phyloP scores from a whole-genome alignment of 495 filamentous ascomycete genomes.

The Penicillium tannophilum region DNA sequence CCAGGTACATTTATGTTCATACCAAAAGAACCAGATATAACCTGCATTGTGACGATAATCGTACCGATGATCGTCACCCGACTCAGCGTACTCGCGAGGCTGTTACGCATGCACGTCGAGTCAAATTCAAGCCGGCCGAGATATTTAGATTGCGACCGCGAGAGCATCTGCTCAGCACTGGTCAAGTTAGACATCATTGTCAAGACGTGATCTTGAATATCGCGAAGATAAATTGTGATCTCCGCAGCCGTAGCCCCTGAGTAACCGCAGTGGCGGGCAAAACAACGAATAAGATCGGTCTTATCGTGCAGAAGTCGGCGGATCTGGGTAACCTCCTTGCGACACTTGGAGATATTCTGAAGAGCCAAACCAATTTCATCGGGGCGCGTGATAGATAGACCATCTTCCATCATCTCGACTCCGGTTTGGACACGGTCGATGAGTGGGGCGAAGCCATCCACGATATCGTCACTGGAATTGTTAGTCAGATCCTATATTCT shows the following conservation, averaged over 20 bases:
- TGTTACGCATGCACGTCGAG: slow-evolving; percentile 72
- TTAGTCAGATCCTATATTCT: slow-evolving; percentile 14
- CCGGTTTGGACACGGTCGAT: slow-evolving; percentile 76
- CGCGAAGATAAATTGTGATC: slow-evolving; percentile 85
- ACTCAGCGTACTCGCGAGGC: slow-evolving; percentile 72
- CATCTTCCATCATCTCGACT: slow-evolving; percentile 85
- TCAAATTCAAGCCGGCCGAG: slow-evolving; percentile 85
- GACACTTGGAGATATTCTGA: slow-evolving; percentile 77
- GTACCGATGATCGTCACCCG: slow-evolving; percentile 86
- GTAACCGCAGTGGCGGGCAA: slow-evolving; percentile 91
- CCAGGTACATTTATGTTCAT: slow-evolving; percentile 92
- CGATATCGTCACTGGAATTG: slow-evolving; percentile 77
- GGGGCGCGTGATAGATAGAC: slow-evolving; percentile 76
- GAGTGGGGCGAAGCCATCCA: slow-evolving; percentile 84
- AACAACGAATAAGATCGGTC: slow-evolving; percentile 89
- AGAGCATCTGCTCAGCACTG: slow-evolving; percentile 92
- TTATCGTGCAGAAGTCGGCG: slow-evolving; percentile 89
- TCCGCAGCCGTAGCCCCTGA: slow-evolving; percentile 80
- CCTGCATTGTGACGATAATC: slow-evolving; percentile 85
- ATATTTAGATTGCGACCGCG: slow-evolving; percentile 83
- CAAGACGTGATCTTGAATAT: slow-evolving; percentile 94
- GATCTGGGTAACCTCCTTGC: slow-evolving; percentile 84
- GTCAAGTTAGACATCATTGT: slow-evolving; percentile 91
- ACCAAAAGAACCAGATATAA: slow-evolving; percentile 85
- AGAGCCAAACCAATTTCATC: slow-evolving; percentile 81